These are phyloP conservation scores for Sporisorium sorghi DNA, from an alignment of 1,284 basidiomycete species.

Conservation along the genomic window DNA sequence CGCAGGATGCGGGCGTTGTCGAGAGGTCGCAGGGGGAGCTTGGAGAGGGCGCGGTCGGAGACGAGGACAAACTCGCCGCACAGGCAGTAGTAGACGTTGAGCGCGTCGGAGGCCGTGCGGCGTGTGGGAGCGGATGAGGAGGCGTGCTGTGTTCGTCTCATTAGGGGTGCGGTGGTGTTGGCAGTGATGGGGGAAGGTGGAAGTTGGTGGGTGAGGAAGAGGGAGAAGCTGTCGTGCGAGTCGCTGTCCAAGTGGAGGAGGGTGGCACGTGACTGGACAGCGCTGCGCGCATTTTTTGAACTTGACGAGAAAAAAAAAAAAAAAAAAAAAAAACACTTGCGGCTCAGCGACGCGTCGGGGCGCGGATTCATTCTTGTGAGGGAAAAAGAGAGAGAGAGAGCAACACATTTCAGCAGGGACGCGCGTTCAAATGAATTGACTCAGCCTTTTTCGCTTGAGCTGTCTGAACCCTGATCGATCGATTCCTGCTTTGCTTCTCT, in stretches of 20 bases:
- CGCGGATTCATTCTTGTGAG: too few species aligned
- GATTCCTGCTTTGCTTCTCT: neutral
- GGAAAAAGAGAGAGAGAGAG: neutral
- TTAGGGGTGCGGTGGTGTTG: neutral
- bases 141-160: neutral
- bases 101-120: conserved; percentile 6
- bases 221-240: conserved; percentile 26
- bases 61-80: conserved; percentile 67
- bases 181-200: too few species aligned
- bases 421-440: conserved; percentile 1
- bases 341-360: too few species aligned
- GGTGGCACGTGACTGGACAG: too few species aligned
- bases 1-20: conserved; percentile 58
- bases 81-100: conserved; percentile 63
- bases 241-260: too few species aligned
- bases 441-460: neutral
- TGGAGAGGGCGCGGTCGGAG: conserved; percentile 41
- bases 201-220: neutral
- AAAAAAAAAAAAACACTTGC: too few species aligned
- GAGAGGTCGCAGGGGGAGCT: conserved; percentile 53
- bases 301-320: too few species aligned
- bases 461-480: conserved; percentile 15
- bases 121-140: neutral
- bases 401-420: conserved; percentile 1
- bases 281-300: too few species aligned